phyloP scores from a whole-genome alignment of 805 yeast genomes.

The Candida anglica region DNA sequence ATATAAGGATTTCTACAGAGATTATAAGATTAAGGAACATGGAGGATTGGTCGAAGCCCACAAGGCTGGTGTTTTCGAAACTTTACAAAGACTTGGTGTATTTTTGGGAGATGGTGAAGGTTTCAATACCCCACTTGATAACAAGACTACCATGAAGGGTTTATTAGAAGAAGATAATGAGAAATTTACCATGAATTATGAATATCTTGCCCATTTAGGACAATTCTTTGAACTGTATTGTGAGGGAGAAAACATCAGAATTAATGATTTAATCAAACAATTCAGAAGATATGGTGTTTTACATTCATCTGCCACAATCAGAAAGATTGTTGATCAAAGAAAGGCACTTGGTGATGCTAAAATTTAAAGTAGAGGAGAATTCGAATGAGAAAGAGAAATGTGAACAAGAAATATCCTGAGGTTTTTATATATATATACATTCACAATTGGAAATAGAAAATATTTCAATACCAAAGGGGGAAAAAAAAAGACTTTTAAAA shows the following conservation, averaged over 20 bases:
- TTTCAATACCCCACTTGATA: conserved; percentile 53
- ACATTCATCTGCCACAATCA: conserved; percentile 40
- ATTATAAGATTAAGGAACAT: conserved; percentile 53
- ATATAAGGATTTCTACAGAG: conserved; percentile 67
- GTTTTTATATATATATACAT: no score
- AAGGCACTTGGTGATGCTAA: conserved; percentile 24
- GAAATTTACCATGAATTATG: conserved; percentile 54
- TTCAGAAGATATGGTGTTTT: conserved; percentile 67
- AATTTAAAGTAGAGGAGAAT: neutral
- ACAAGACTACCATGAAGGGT: conserved; percentile 23
- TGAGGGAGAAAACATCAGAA: conserved; percentile 36
- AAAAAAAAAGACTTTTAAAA: no score
- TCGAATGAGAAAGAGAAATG: neutral
- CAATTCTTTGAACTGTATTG: conserved; percentile 38
- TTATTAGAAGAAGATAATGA: conserved; percentile 29
- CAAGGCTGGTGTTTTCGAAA: conserved; percentile 63
- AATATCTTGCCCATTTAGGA: conserved; percentile 51
- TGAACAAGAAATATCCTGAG: neutral
- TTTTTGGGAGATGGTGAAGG: conserved; percentile 80
- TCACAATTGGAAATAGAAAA: no score
- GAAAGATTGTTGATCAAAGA: conserved; percentile 36
- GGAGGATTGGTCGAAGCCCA: conserved; percentile 80
- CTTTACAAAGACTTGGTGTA: conserved; percentile 56
- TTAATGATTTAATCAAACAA: conserved; percentile 47
- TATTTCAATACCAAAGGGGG: no score